A percentile compares a stretch with the other conserved stretches of the same genome.
Conservation (phyloP, 164 flowering plant species). For the Aristolochia fimbriata region DNA sequence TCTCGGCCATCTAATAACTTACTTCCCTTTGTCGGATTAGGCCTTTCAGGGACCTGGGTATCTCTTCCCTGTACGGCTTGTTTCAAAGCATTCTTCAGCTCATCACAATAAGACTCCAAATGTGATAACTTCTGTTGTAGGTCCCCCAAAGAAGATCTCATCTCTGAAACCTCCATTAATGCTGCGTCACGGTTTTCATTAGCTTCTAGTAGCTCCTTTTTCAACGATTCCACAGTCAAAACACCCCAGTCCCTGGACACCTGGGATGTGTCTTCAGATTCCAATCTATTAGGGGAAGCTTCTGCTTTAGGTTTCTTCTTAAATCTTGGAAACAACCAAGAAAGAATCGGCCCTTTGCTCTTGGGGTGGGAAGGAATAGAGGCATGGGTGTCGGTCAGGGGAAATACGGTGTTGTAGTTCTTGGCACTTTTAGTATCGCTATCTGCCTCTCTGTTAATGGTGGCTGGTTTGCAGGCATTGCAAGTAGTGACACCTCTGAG, state of each 20-base stretch:
- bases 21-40: conserved; percentile 29
- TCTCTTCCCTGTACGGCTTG: conserved; percentile 36
- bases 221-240: conserved; percentile 53
- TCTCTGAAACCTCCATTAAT: conserved; percentile 55
- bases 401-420: conserved; percentile 38
- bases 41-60: conserved; percentile 23
- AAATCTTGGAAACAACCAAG: conserved; percentile 59
- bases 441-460: conserved; percentile 32
- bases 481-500: conserved; percentile 47
- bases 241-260: conserved; percentile 43
- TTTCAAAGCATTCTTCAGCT: conserved; percentile 55
- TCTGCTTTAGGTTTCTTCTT: conserved; percentile 68
- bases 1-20: conserved; percentile 32
- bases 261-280: conserved; percentile 56
- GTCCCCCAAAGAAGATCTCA: conserved; percentile 69
- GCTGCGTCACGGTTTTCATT: conserved; percentile 63
- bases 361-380: conserved; percentile 39
- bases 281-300: conserved; percentile 41
- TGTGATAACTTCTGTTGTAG: conserved; percentile 54
- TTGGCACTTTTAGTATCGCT: conserved; percentile 16
- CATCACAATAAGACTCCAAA: conserved; percentile 77
- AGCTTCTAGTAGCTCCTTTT: conserved; percentile 69
- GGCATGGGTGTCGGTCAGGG: conserved; percentile 48
- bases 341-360: conserved; percentile 33
- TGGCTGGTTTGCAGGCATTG: conserved; percentile 56